Percentiles rank a stretch among this genome's conserved stretches.
Evolutionary conservation across 192 early-diverging fungal species (phyloP).

Genomic region (Rhizophagus clarus): DNA sequence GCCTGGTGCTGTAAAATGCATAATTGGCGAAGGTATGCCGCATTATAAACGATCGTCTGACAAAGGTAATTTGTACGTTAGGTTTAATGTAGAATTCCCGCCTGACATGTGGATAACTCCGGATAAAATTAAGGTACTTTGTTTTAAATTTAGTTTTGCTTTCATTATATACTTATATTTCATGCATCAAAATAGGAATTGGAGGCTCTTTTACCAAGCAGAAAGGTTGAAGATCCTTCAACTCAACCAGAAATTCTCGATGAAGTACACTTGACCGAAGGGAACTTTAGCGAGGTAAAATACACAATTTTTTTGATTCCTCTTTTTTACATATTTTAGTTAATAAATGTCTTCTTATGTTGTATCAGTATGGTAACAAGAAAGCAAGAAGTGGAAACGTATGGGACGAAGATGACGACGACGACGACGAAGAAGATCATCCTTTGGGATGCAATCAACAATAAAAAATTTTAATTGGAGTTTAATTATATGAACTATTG

Average conservation of each 20-base stretch:
- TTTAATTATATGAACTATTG: not conserved
- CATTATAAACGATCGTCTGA: conserved; percentile 65
- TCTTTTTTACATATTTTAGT: not conserved
- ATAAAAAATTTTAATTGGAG: not conserved
- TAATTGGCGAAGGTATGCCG: conserved; percentile 94
- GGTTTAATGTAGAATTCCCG: conserved; percentile 89
- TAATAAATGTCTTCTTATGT: not conserved
- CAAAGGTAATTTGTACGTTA: conserved; percentile 88
- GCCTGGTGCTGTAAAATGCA: conserved; percentile 85
- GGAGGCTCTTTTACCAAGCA: conserved; percentile 19
- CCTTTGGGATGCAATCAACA: conserved; percentile 25
- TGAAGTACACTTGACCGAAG: conserved; percentile 27
- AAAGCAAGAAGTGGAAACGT: conserved; percentile 26
- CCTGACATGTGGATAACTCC: conserved; percentile 46
- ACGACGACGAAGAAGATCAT: conserved; percentile 32
- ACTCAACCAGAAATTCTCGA: conserved; percentile 13
- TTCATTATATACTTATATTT: not conserved
- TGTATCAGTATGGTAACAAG: conserved; percentile 21
- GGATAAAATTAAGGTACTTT: conserved; percentile 35
- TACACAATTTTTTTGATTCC: not conserved
- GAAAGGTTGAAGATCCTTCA: conserved; percentile 7
- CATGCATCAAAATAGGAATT: conserved; percentile 8
- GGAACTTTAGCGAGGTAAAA: conserved; percentile 29
- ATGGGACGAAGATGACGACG: conserved; percentile 33
- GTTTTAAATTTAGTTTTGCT: not conserved